phyloP scores from a whole-genome alignment of 805 yeast species.

The Wickerhamiella dianesei region DNA sequence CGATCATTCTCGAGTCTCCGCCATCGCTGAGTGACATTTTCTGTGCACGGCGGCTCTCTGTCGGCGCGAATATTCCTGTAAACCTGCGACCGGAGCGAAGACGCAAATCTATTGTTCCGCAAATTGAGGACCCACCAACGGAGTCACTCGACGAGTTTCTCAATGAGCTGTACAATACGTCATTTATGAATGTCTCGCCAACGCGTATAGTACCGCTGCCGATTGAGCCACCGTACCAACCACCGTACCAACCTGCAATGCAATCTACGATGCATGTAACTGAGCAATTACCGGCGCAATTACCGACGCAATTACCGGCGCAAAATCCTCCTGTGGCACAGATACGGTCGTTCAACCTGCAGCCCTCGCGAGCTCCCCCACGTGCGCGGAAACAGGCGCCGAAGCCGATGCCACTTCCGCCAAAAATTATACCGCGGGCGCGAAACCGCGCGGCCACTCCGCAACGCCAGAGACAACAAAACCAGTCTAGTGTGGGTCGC shows the following conservation, averaged over 20 bases:
- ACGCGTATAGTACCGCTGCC: background rate
- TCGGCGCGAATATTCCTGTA: slow-evolving; percentile 10
- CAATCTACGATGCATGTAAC: background rate
- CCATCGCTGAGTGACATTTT: background rate
- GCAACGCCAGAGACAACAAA: background rate
- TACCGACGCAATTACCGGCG: too few species aligned
- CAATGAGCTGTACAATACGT: background rate
- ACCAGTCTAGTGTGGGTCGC: background rate
- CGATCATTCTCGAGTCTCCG: slow-evolving; percentile 5
- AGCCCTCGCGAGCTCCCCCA: too few species aligned
- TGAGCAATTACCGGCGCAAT: background rate
- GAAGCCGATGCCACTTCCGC: background rate
- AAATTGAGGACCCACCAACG: background rate
- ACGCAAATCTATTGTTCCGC: background rate
- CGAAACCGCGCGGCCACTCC: background rate
- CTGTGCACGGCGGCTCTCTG: slow-evolving; percentile 4
- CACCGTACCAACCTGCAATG: background rate
- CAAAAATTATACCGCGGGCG: background rate
- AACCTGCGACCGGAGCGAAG: slow-evolving; percentile 8
- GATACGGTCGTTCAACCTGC: too few species aligned
- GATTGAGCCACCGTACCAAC: background rate
- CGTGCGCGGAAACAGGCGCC: too few species aligned
- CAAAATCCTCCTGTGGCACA: too few species aligned
- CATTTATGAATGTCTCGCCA: background rate
- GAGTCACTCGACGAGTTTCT: background rate